These are phyloP conservation scores for Ambrosia artemisiifolia DNA, from an alignment of 129 eudicot species.

Conservation along the genomic window DNA sequence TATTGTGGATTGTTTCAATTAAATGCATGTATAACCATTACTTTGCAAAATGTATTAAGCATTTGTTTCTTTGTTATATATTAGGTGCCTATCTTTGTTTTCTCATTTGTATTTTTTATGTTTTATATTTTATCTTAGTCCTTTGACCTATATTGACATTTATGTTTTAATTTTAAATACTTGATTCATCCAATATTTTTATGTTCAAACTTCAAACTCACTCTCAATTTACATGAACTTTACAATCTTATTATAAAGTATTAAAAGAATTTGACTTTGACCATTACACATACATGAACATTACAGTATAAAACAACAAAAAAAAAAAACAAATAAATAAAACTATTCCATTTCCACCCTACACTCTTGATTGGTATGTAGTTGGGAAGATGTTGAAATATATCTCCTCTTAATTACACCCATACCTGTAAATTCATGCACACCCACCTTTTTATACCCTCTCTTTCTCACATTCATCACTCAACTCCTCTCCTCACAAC, in stretches of 20 bases:
- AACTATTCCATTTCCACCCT: neutral
- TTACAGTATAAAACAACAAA: neutral
- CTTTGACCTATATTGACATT: too few species aligned
- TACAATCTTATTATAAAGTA: neutral
- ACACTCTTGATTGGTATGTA: constrained; percentile 12
- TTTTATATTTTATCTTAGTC: too few species aligned
- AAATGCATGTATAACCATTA: too few species aligned
- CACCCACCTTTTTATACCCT: constrained; percentile 6
- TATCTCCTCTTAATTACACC: constrained; percentile 22
- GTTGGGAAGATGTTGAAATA: constrained; percentile 24
- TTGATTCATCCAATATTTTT: neutral
- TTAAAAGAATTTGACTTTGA: constrained; percentile 11
- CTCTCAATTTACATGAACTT: neutral
- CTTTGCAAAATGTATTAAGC: too few species aligned
- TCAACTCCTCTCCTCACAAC: neutral
- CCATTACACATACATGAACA: neutral
- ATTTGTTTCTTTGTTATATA: too few species aligned
- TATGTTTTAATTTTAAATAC: too few species aligned
- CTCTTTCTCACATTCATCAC: neutral
- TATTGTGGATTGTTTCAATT: too few species aligned
- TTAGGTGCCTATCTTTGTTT: too few species aligned
- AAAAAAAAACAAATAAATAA: neutral
- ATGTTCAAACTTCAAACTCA: neutral
- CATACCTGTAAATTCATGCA: constrained; percentile 24
- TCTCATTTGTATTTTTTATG: too few species aligned